Evolutionary conservation across 208 protist genomes (phyloP).

Genomic region (Leishmania arabica): DNA sequence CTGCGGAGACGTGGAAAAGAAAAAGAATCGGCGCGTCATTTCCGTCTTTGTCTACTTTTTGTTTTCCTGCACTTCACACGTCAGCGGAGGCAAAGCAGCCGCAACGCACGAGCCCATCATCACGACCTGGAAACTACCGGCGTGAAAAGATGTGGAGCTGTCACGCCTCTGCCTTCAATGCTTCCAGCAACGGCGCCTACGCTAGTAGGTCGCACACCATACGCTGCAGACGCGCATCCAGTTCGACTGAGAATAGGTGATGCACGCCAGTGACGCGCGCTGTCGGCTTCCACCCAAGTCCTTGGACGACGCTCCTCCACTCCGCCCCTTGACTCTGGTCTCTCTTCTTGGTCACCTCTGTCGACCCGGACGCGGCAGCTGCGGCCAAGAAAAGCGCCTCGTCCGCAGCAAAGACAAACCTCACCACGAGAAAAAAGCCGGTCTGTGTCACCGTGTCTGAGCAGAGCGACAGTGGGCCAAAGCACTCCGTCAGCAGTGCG

Average conservation of each 20-base stretch:
- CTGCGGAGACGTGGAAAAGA: not conserved
- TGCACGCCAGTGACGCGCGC: not conserved
- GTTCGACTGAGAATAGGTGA: not conserved
- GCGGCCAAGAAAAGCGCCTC: conserved; percentile 28
- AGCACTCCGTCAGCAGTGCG: conserved; percentile 28
- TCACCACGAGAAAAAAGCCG: conserved; percentile 23
- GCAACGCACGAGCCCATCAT: not conserved
- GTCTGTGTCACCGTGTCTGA: not conserved
- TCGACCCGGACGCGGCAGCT: not conserved
- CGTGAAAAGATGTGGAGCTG: not conserved
- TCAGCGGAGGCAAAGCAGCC: not conserved
- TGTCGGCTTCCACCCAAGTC: not conserved
- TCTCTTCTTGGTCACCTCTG: not conserved
- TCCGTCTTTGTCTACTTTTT: not conserved
- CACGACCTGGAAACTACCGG: not conserved
- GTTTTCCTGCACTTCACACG: not conserved
- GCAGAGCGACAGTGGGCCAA: conserved; percentile 37
- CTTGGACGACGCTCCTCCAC: conserved; percentile 2
- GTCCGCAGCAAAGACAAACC: conserved; percentile 36
- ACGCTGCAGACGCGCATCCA: not conserved
- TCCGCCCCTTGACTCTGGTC: not conserved
- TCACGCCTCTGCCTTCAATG: not conserved
- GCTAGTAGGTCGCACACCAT: not conserved
- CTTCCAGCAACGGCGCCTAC: not conserved
- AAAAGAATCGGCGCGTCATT: not conserved